Evolutionary conservation across 768 basidiomycete species (phyloP).

Genomic region (Leccinum disarticulatum): DNA sequence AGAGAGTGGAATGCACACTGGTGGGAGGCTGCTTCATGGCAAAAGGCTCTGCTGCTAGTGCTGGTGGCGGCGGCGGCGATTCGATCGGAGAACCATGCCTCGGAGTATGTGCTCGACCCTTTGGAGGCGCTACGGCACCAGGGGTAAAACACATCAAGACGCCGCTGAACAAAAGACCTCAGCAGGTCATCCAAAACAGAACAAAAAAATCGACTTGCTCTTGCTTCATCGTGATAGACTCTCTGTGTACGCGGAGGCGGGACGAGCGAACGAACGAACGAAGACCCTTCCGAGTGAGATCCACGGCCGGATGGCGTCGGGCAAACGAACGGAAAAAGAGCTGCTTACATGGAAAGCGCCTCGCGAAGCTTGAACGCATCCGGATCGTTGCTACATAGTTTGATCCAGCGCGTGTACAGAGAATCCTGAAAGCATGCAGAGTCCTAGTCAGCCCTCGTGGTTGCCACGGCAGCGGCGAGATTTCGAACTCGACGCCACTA

Average conservation of each 20-base stretch:
- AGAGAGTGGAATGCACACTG: constrained; percentile 8
- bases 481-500: no score
- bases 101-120: not conserved
- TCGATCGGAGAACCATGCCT: not conserved
- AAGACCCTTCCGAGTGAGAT: constrained; percentile 8
- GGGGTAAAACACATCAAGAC: constrained; percentile 14
- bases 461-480: not conserved
- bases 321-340: not conserved
- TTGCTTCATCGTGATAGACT: constrained; percentile 24
- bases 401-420: constrained; percentile 28
- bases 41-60: not conserved
- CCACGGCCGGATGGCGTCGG: not conserved
- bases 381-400: constrained; percentile 23
- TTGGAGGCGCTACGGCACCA: not conserved
- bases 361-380: constrained; percentile 25
- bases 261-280: not conserved
- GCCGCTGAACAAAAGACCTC: constrained; percentile 16
- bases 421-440: constrained; percentile 14
- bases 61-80: not conserved
- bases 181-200: constrained; percentile 10
- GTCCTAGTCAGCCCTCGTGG: not conserved
- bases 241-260: constrained; percentile 5
- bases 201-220: constrained; percentile 23
- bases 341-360: constrained; percentile 30
- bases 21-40: constrained; percentile 3